Percentiles rank a stretch among this genome's conserved stretches.
These are phyloP conservation scores for Spergularia marina DNA, from an alignment of 148 eudicot species.

Conservation along the genomic window DNA sequence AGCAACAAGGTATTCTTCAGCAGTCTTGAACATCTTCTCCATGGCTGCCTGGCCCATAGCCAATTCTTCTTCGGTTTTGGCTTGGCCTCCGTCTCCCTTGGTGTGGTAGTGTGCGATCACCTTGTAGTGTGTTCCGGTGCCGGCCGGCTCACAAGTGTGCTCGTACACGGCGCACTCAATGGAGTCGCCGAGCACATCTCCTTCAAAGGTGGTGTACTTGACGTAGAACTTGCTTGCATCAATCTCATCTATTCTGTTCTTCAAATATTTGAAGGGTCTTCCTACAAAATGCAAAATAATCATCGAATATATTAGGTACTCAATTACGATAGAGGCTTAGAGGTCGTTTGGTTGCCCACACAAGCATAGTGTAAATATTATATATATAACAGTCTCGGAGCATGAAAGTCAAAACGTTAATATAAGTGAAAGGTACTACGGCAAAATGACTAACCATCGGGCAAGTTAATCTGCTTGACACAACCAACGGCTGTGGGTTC, in stretches of 20 bases:
- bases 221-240: conserved; percentile 8
- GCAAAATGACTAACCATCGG: conserved; percentile 18
- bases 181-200: conserved; percentile 26
- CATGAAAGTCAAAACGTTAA: too few species aligned
- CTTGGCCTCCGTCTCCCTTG: conserved; percentile 25
- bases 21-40: conserved; percentile 23
- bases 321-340: too few species aligned
- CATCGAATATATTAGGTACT: too few species aligned
- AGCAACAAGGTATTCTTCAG: conserved; percentile 32
- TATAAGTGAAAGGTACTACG: too few species aligned
- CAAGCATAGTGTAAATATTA: too few species aligned
- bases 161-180: conserved; percentile 23
- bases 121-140: conserved; percentile 16
- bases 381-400: too few species aligned
- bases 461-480: conserved; percentile 25
- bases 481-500: conserved; percentile 26
- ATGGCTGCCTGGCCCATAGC: conserved; percentile 9
- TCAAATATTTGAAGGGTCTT: conserved; percentile 12
- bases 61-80: conserved; percentile 17
- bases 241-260: conserved; percentile 20
- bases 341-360: too few species aligned
- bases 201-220: conserved; percentile 32
- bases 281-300: neutral
- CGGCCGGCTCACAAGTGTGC: conserved; percentile 8
- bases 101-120: conserved; percentile 24